Evolutionary conservation across 495 filamentous ascomycete genomes (phyloP).

Genomic region (Penicillium simplicissimum): DNA sequence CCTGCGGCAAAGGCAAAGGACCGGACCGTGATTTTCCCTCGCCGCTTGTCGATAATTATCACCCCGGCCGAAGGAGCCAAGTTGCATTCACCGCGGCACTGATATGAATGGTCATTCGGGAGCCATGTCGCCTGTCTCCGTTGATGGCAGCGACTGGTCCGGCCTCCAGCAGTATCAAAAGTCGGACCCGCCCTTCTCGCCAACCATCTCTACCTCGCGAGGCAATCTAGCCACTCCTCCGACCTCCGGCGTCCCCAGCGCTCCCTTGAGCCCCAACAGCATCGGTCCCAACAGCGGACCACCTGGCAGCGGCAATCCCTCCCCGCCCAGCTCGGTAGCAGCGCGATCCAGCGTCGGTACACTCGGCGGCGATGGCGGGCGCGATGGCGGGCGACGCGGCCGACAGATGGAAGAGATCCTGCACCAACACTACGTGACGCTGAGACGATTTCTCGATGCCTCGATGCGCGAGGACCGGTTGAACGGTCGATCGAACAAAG

Average conservation of each 20-base stretch:
- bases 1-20: background rate
- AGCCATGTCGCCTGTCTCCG: conserved; percentile 82
- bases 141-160: conserved; percentile 86
- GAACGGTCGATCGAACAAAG: conserved; percentile 76
- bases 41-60: background rate
- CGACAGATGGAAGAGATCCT: conserved; percentile 66
- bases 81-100: conserved; percentile 13
- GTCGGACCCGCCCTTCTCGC: conserved; percentile 56
- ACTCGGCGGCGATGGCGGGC: conserved; percentile 56
- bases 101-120: conserved; percentile 62
- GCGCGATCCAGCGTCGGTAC: conserved; percentile 73
- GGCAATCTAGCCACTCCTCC: conserved; percentile 70
- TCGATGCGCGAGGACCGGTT: conserved; percentile 72
- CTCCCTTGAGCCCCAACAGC: conserved; percentile 52
- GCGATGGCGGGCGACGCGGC: conserved; percentile 48
- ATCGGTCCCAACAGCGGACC: conserved; percentile 18
- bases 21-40: conserved; percentile 1
- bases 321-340: conserved; percentile 83
- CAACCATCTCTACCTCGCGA: conserved; percentile 50
- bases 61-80: conserved; percentile 8
- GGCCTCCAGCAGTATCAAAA: conserved; percentile 71
- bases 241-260: conserved; percentile 62
- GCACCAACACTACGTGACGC: conserved; percentile 75
- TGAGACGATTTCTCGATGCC: conserved; percentile 72
- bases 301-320: conserved; percentile 63